Evolutionary conservation across 75 land plant genomes (phyloP).

Genomic region (Sequoia sempervirens): DNA sequence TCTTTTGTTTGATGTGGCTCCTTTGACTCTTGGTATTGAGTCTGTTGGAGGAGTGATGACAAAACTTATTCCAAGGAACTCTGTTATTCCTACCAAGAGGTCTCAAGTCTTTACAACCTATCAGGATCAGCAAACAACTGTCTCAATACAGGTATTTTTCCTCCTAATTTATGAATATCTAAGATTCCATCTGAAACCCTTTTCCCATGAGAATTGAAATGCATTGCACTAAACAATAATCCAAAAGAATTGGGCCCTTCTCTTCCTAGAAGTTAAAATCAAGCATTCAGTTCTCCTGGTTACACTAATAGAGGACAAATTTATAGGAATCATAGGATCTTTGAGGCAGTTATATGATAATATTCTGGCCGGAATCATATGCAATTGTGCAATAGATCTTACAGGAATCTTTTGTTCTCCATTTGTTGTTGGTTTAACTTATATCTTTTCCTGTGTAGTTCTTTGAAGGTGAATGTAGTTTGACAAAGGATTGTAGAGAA

Average conservation of each 20-base stretch:
- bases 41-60: conserved; percentile 72
- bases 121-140: conserved; percentile 73
- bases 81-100: conserved; percentile 61
- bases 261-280: background rate
- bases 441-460: conserved; percentile 25
- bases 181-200: background rate
- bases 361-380: background rate
- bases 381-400: background rate
- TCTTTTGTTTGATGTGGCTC: conserved; percentile 67
- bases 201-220: background rate
- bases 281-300: background rate
- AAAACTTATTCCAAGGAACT: conserved; percentile 60
- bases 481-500: conserved; percentile 60
- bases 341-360: background rate
- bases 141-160: conserved; percentile 53
- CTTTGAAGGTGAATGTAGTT: conserved; percentile 65
- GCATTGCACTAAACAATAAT: background rate
- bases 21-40: conserved; percentile 68
- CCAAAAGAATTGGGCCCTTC: no score
- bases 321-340: background rate
- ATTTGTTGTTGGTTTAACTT: background rate
- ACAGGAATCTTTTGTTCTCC: background rate
- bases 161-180: background rate
- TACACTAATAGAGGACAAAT: background rate
- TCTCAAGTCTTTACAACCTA: conserved; percentile 73